Percentiles rank a stretch among this genome's conserved stretches.
Evolutionary conservation across 1,284 basidiomycete genomes (phyloP).

Genomic region (Polyporus tsugae): DNA sequence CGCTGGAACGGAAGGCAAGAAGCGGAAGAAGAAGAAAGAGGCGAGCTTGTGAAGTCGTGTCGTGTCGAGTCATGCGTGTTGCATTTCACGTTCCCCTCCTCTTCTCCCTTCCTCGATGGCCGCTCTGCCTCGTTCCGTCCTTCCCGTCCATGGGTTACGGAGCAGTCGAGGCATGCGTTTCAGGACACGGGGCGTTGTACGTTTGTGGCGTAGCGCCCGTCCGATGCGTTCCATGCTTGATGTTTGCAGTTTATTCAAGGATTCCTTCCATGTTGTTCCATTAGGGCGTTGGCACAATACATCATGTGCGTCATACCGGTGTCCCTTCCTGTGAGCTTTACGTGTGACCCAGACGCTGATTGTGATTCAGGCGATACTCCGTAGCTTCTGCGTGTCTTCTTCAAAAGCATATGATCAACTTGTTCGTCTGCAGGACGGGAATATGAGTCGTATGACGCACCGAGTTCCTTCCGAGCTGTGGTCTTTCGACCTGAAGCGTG

Average conservation of each 20-base stretch:
- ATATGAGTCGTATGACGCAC: neutral
- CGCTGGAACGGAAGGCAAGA: slow-evolving; percentile 30
- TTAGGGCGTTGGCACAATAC: slow-evolving; percentile 16
- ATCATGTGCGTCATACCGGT: slow-evolving; percentile 23
- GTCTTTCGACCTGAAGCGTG: neutral
- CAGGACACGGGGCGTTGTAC: slow-evolving; percentile 3
- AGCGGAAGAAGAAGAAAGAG: slow-evolving; percentile 34
- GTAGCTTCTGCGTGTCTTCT: neutral
- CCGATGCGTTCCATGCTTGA: neutral
- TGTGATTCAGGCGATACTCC: neutral
- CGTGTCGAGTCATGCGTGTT: neutral
- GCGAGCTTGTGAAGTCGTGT: slow-evolving; percentile 14
- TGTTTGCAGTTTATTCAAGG: neutral
- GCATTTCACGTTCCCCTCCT: neutral
- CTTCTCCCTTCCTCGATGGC: neutral
- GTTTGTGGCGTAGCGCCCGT: slow-evolving; percentile 5
- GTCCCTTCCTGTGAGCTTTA: neutral
- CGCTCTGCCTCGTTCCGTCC: neutral
- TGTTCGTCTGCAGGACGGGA: neutral
- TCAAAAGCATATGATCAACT: neutral
- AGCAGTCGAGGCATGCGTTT: neutral
- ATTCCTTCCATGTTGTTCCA: neutral
- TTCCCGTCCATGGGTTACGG: neutral
- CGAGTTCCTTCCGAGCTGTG: neutral
- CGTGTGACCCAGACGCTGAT: neutral